A percentile compares a stretch with the other conserved stretches of the same genome.
Conservation (phyloP, 2,329 filamentous ascomycete genomes). For the Didymella pomorum region DNA sequence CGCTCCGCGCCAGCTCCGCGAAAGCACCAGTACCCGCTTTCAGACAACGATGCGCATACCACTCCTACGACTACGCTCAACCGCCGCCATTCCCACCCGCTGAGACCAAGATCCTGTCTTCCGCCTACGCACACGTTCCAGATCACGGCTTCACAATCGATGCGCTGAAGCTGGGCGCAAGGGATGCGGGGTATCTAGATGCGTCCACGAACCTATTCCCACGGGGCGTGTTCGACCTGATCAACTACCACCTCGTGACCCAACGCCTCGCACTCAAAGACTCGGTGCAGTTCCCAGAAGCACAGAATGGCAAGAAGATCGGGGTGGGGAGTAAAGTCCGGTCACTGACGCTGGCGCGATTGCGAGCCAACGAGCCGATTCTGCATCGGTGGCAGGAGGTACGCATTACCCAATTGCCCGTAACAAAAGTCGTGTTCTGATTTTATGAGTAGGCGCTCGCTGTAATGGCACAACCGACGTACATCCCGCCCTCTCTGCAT, state of each 20-base stretch:
- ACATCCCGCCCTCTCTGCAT: conserved; percentile 75
- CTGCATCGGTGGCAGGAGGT: conserved; percentile 88
- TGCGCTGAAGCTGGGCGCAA: conserved; percentile 78
- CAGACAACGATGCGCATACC: conserved; percentile 39
- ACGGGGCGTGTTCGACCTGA: conserved; percentile 79
- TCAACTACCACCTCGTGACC: conserved; percentile 77
- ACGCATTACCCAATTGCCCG: background rate
- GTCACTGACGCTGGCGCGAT: conserved; percentile 75
- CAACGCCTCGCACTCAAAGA: conserved; percentile 68
- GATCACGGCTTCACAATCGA: conserved; percentile 80
- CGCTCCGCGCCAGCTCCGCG: conserved; percentile 34
- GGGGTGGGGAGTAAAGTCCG: conserved; percentile 72
- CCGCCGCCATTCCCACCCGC: conserved; percentile 70
- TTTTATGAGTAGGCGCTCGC: conserved; percentile 77
- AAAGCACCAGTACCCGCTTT: conserved; percentile 26
- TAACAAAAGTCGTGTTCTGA: conserved; percentile 5
- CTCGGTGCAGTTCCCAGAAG: conserved; percentile 54
- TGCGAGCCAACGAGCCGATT: conserved; percentile 76
- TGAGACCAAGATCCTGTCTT: conserved; percentile 79
- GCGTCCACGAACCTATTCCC: conserved; percentile 85
- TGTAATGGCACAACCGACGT: conserved; percentile 84
- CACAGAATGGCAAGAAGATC: conserved; percentile 45
- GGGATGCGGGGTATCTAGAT: conserved; percentile 85
- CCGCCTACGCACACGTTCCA: conserved; percentile 82
- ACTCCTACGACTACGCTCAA: conserved; percentile 48